Evolutionary conservation across 257 asterid species (phyloP), one percentile per base, ranked within the genome.

Genomic region (Cruciata laevipes): DNA sequence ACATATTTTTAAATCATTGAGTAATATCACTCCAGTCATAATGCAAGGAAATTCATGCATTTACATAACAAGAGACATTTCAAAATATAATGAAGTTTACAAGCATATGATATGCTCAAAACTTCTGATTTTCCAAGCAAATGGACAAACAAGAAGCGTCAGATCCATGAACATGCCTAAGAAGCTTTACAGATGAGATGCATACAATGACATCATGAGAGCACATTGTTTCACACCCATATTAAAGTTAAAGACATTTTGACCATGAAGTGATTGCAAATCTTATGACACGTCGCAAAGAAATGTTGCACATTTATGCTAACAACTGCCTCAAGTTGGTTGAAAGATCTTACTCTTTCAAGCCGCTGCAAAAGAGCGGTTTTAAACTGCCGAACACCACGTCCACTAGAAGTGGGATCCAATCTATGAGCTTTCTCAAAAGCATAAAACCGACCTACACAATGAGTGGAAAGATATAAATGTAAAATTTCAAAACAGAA

Each of bases 351-450:
- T 80, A 92, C 98, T 84, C 95, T 85, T 79, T 92, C 98, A 69
- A 92, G 86, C 12, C 96, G 95, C 75, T 92, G 96, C 83, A 92
- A 67, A 72, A 92, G 96, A 72, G 98, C 95, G 27, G 98, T 92
- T 83, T 92, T 92, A 78, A 92, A 92, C 75, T 92, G 98, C 53
- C 98, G 93, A 64, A 92, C 98, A 75, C 98, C 98, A 70, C 98
- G 97, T 63, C 98, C 98, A 76, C 97, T 92, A 1, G 98, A 92
- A 68, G 86, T 89, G 68, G 98, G 98, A 75, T 92, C 98, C 85
- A 92, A 72, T 71, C 86, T 85, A 76, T 92, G 98, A 69, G 98
- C 98, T 79, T 92, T 92, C 71, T 89, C 97, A 75, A 92, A 92
- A 73, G 98, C 98, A 85, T 92, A 92, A 83, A 92, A 92, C 62